These are phyloP conservation scores for Cyclotella choctawhatcheeana DNA, from an alignment of 108 stramenopile genomes.

Conservation along the genomic window DNA sequence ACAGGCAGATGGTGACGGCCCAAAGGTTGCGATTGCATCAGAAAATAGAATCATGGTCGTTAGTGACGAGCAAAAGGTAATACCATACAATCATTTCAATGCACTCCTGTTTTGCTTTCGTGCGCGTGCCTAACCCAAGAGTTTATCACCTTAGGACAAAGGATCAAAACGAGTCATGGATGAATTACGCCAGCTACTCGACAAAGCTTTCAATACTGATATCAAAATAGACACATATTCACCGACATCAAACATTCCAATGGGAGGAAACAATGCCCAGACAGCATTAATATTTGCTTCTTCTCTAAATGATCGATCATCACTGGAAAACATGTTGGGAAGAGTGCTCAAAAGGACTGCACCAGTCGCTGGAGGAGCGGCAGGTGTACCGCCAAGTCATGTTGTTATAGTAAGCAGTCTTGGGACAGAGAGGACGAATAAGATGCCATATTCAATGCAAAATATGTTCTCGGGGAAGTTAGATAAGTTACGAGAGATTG, in stretches of 20 bases:
- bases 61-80: conserved; percentile 37
- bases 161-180: conserved; percentile 27
- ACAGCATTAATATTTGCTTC: conserved; percentile 70
- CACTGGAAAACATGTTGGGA: conserved; percentile 61
- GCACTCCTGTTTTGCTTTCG: background rate
- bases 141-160: conserved; percentile 32
- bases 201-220: conserved; percentile 24
- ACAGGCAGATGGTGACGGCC: conserved; percentile 10
- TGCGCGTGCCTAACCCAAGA: background rate
- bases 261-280: conserved; percentile 72
- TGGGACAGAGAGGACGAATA: conserved; percentile 77
- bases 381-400: conserved; percentile 77
- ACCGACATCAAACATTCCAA: conserved; percentile 68
- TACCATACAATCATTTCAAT: too few relatives aligned
- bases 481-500: conserved; percentile 75
- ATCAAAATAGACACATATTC: conserved; percentile 54
- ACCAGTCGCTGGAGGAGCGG: conserved; percentile 41
- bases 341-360: conserved; percentile 68
- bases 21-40: background rate
- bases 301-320: conserved; percentile 51
- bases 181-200: conserved; percentile 18
- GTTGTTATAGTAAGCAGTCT: conserved; percentile 70
- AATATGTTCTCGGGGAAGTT: conserved; percentile 77
- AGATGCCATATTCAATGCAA: conserved; percentile 81
- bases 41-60: conserved; percentile 49